Conservation (phyloP, 2,329 filamentous ascomycete species). For the Ophiostoma pallidulum region DNA sequence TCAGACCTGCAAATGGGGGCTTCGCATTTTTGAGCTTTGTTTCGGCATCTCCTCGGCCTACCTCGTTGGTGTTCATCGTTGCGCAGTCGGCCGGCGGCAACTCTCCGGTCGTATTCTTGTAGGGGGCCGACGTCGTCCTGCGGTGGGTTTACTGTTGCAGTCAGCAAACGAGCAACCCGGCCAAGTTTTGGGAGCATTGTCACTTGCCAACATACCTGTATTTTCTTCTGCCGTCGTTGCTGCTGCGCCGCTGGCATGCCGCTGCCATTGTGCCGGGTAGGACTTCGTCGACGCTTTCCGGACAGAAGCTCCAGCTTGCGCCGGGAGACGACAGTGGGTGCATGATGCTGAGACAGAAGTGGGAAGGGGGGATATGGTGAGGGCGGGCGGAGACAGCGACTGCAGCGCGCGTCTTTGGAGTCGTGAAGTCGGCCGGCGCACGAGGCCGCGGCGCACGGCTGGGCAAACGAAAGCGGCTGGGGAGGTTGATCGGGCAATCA, state of each 20-base stretch:
- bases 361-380: neutral
- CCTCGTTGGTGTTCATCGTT: conserved; percentile 90
- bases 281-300: neutral
- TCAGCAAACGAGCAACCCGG: neutral
- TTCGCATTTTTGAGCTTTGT: neutral
- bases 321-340: conserved; percentile 13
- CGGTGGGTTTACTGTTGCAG: neutral
- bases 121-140: conserved; percentile 56
- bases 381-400: neutral
- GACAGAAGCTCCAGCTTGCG: neutral
- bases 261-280: conserved; percentile 2
- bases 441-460: conserved; percentile 12
- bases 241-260: conserved; percentile 14
- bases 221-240: conserved; percentile 16
- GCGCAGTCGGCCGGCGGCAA: conserved; percentile 61
- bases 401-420: conserved; percentile 4
- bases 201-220: conserved; percentile 15
- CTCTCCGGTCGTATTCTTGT: conserved; percentile 77
- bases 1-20: too few species aligned
- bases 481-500: conserved; percentile 9
- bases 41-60: conserved; percentile 25
- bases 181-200: neutral
- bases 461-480: conserved; percentile 7
- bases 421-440: conserved; percentile 7
- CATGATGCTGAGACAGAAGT: conserved; percentile 3